Evolutionary conservation across 2,329 filamentous ascomycete species (phyloP).

Genomic region (Colletotrichum euphorbiae): DNA sequence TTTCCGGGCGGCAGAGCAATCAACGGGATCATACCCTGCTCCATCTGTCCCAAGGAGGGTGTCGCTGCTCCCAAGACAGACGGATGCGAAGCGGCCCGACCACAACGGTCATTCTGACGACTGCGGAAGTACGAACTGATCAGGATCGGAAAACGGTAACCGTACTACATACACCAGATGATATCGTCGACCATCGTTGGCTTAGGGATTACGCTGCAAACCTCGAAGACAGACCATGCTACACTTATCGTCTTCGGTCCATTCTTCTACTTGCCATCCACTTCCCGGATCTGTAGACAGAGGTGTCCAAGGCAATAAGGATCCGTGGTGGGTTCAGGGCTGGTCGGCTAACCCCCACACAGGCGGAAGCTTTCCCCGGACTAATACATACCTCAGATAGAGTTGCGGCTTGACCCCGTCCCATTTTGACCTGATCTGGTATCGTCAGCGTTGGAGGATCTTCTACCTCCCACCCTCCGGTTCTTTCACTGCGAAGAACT

Average conservation of each 20-base stretch:
- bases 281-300: not conserved
- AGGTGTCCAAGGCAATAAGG: not conserved
- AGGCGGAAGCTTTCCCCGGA: constrained; percentile 15
- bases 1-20: too few relatives aligned
- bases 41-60: too few relatives aligned
- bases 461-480: constrained; percentile 10
- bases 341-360: constrained; percentile 29
- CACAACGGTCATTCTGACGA: not conserved
- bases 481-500: constrained; percentile 4
- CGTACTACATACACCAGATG: too few relatives aligned
- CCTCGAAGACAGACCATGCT: too few relatives aligned
- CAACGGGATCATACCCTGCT: too few relatives aligned
- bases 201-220: too few relatives aligned
- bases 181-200: too few relatives aligned
- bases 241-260: too few relatives aligned
- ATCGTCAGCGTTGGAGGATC: constrained; percentile 10
- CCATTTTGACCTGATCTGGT: constrained; percentile 5
- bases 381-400: not conserved
- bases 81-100: not conserved
- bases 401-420: not conserved
- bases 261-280: too few relatives aligned
- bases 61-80: too few relatives aligned
- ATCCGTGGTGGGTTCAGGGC: constrained; percentile 1
- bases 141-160: too few relatives aligned
- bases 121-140: too few relatives aligned